Conservation (phyloP, 768 basidiomycete genomes). For the Agaricus sinodeliciosus region DNA sequence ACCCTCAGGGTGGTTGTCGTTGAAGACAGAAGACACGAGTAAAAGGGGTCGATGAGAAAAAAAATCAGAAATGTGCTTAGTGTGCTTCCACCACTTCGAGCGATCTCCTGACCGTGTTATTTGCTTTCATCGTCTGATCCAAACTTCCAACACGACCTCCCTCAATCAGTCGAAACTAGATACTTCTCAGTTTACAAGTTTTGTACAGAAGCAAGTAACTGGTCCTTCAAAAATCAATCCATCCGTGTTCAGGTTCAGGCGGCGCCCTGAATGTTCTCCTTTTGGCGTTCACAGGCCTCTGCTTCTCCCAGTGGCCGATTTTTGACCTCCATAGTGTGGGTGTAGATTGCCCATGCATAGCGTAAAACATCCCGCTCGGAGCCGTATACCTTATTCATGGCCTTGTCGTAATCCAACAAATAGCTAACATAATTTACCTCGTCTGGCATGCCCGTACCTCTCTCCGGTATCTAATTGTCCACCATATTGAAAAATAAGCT, state of each 20-base stretch:
- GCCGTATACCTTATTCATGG: conserved; percentile 23
- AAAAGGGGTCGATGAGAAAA: neutral
- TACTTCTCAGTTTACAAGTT: neutral
- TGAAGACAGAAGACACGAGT: conserved; percentile 4
- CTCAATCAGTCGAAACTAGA: neutral
- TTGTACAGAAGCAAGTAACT: neutral
- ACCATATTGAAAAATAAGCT: neutral
- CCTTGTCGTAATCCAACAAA: conserved; percentile 39
- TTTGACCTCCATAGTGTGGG: conserved; percentile 15
- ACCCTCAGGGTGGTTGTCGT: too few relatives aligned
- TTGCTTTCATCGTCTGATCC: conserved; percentile 15
- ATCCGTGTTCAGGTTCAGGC: neutral
- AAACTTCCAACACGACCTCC: neutral
- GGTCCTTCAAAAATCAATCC: neutral
- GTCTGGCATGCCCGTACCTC: conserved; percentile 51
- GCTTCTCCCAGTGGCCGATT: neutral
- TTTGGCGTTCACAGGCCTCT: neutral
- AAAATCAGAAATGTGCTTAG: too few relatives aligned
- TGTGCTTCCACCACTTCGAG: too few relatives aligned
- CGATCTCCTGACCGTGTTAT: conserved; percentile 25
- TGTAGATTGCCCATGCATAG: conserved; percentile 34
- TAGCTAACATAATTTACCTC: conserved; percentile 42
- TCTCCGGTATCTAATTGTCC: conserved; percentile 31
- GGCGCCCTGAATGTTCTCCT: neutral
- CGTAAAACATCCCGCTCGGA: conserved; percentile 26